Percentiles rank a stretch among this genome's conserved stretches.
These are phyloP conservation scores for Tuber indicum DNA, from an alignment of 495 filamentous ascomycete species.

Conservation along the genomic window DNA sequence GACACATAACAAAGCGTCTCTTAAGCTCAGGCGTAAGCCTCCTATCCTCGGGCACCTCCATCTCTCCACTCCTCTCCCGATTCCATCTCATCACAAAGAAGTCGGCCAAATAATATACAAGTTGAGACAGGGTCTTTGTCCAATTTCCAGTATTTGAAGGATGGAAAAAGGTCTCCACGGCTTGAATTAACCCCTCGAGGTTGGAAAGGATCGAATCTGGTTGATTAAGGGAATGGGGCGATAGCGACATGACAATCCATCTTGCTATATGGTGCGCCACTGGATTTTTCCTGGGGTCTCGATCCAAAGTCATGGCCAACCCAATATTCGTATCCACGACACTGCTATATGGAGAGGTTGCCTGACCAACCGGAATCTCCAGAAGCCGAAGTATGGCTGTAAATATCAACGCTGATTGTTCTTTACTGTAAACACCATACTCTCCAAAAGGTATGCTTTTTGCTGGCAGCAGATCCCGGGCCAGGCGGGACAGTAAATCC, in stretches of 20 bases:
- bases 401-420: slow-evolving; percentile 88
- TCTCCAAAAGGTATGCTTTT: slow-evolving; percentile 73
- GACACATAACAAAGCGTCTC: slow-evolving; percentile 78
- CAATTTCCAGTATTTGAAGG: slow-evolving; percentile 91
- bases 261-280: slow-evolving; percentile 86
- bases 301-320: slow-evolving; percentile 74
- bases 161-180: slow-evolving; percentile 97
- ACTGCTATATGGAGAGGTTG: slow-evolving; percentile 79
- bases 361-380: slow-evolving; percentile 95
- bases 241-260: slow-evolving; percentile 91
- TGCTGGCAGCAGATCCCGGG: slow-evolving; percentile 70
- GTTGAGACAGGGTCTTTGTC: slow-evolving; percentile 82
- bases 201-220: slow-evolving; percentile 72
- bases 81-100: slow-evolving; percentile 99
- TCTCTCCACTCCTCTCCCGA: slow-evolving; percentile 82
- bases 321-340: slow-evolving; percentile 77
- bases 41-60: slow-evolving; percentile 73
- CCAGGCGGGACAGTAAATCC: slow-evolving; percentile 79
- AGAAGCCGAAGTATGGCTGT: slow-evolving; percentile 82
- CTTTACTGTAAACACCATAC: slow-evolving; percentile 83
- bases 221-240: slow-evolving; percentile 72
- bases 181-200: slow-evolving; percentile 89
- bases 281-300: slow-evolving; percentile 87
- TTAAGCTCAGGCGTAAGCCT: slow-evolving; percentile 73
- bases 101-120: slow-evolving; percentile 88